phyloP scores from a whole-genome alignment of 2,329 filamentous ascomycete species.

The Penicillium sp. region DNA sequence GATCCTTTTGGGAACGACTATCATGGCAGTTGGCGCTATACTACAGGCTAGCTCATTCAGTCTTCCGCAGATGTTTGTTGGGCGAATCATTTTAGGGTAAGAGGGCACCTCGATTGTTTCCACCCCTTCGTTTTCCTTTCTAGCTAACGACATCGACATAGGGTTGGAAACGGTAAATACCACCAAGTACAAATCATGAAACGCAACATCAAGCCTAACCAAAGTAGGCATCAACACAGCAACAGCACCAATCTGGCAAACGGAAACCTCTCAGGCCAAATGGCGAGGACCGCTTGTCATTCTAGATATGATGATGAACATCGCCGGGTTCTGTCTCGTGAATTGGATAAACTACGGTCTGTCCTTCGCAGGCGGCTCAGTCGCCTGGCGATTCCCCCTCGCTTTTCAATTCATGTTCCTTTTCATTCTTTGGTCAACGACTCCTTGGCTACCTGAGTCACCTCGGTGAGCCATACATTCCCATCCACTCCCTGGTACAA shows the following conservation, averaged over 20 bases:
- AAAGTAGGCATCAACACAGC: conserved; percentile 47
- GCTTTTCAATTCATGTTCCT: conserved; percentile 53
- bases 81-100: conserved; percentile 28
- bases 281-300: conserved; percentile 48
- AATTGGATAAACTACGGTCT: conserved; percentile 56
- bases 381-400: conserved; percentile 48
- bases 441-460: conserved; percentile 27
- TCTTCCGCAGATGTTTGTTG: conserved; percentile 51
- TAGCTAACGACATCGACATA: neutral
- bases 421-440: conserved; percentile 44
- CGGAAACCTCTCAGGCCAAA: conserved; percentile 47
- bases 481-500: no score
- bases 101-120: conserved; percentile 19
- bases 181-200: no score
- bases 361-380: conserved; percentile 42
- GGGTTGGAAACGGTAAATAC: conserved; percentile 1
- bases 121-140: neutral
- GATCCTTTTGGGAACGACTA: conserved; percentile 47
- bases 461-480: conserved; percentile 28
- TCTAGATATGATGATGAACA: conserved; percentile 51
- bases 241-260: conserved; percentile 52
- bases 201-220: neutral
- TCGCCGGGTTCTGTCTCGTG: conserved; percentile 51
- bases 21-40: conserved; percentile 50
- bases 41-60: conserved; percentile 49